Base-by-base conservation (phyloP, 352 stramenopile species). In the Phytophthora europaea region DNA sequence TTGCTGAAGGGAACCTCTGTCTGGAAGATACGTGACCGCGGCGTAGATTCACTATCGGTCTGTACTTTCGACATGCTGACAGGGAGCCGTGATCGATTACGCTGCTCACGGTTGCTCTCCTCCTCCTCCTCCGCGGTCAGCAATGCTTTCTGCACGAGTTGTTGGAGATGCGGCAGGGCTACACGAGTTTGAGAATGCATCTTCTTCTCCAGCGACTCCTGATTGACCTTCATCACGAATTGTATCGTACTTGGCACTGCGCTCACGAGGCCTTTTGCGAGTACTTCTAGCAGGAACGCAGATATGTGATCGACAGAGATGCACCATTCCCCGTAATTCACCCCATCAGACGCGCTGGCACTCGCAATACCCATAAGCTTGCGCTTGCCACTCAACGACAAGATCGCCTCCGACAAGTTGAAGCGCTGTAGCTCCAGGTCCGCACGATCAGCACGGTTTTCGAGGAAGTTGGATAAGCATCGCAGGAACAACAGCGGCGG, bases 131-230 rank as follows among this genome's bases (percentile, higher is more conserved):
- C 74, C 1, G 79, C 68, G 0, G 47, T 43, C 10, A 84, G 53
- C 8, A 84, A 18, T 7, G 79, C 77, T 28, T 65, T 79, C 26
- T 82, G 67, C 1, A 79, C 71, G 9, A 67, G 76, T 15, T 71
- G 56, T 43, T 76, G 72, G 4, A 86, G 43, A 45, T 84, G 73
- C 13, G 61, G 23, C n/a, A 81, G 53, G 1, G 70, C 52, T 3
- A 83, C 61, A 7, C 28, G 59, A 4, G 18, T 20, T 8, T 62
- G 47, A 4, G 54, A 23, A 20, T 78, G 74, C 33, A 47, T 40
- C 18, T 76, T 82, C 45, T 71, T 78, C 18, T 71, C 66, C 13
- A 82, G 22, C 22, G 43, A 28, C 9, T 76, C 55, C 0, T 22
- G 43, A 55, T 76, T 84, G 26, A 58, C 45, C 4, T 48, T 52